phyloP scores from a whole-genome alignment of 768 basidiomycete species.

The Leucosporidium yakuticum region DNA sequence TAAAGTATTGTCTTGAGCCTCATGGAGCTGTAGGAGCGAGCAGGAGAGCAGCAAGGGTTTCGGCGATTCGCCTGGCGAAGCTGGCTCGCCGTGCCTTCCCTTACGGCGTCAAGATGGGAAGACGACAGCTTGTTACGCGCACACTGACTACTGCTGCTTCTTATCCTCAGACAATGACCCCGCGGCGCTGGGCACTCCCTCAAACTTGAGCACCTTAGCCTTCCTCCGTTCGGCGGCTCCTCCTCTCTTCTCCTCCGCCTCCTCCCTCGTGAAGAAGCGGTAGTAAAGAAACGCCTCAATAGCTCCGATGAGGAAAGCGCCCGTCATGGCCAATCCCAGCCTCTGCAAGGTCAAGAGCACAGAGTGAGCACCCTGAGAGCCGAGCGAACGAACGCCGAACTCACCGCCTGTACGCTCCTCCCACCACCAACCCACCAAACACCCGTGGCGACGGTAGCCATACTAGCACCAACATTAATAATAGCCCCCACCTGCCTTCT shows the following conservation, averaged over 20 bases:
- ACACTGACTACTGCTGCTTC: too few species aligned
- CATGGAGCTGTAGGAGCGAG: too few species aligned
- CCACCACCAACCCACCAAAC: slow-evolving; percentile 37
- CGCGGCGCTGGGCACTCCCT: background rate
- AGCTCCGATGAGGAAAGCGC: slow-evolving; percentile 32
- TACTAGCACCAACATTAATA: slow-evolving; percentile 35
- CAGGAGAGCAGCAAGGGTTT: too few species aligned
- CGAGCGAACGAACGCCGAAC: background rate
- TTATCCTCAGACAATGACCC: too few species aligned
- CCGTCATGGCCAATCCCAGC: slow-evolving; percentile 27
- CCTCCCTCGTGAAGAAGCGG: slow-evolving; percentile 30
- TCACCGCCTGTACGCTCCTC: slow-evolving; percentile 21
- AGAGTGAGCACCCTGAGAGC: background rate
- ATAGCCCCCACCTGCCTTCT: slow-evolving; percentile 35
- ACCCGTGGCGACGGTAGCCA: slow-evolving; percentile 32
- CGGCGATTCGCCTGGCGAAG: too few species aligned
- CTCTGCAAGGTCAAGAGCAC: slow-evolving; percentile 21
- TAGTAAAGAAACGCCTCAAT: slow-evolving; percentile 37
- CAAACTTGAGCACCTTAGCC: slow-evolving; percentile 1
- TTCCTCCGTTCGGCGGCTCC: background rate
- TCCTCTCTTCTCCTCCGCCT: background rate
- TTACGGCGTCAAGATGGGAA: background rate
- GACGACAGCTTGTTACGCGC: too few species aligned
- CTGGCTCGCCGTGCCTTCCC: too few species aligned
- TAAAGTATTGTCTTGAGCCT: too few species aligned